A percentile compares a stretch with the other conserved stretches of the same genome.
phyloP scores from a whole-genome alignment of 371 early-diverging fungal species.

The Mortierella sp. region DNA sequence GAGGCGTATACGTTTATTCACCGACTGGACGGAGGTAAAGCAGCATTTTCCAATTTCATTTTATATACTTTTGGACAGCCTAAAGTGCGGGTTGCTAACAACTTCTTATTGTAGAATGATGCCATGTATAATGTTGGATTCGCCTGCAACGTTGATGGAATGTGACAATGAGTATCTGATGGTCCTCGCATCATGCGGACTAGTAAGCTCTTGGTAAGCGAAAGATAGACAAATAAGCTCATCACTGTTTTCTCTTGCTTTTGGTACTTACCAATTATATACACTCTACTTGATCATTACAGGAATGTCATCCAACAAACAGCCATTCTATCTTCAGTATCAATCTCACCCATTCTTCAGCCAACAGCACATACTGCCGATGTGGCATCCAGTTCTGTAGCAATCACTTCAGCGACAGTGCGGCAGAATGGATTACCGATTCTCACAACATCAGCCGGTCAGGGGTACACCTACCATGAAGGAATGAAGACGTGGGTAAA shows the following conservation, averaged over 20 bases:
- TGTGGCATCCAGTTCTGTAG: slow-evolving; percentile 57
- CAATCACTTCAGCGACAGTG: slow-evolving; percentile 72
- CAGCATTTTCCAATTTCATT: neutral
- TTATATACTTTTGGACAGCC: neutral
- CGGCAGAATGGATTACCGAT: slow-evolving; percentile 78
- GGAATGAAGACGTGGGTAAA: slow-evolving; percentile 81
- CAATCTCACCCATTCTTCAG: slow-evolving; percentile 71
- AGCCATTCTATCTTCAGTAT: slow-evolving; percentile 63
- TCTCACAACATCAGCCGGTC: slow-evolving; percentile 76
- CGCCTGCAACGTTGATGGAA: slow-evolving; percentile 71
- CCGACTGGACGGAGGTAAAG: slow-evolving; percentile 75
- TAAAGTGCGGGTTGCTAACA: neutral
- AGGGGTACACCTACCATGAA: slow-evolving; percentile 80
- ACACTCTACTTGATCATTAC: neutral
- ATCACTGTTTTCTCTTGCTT: neutral
- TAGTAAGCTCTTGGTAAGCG: slow-evolving; percentile 73
- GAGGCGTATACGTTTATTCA: slow-evolving; percentile 76
- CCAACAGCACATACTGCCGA: slow-evolving; percentile 58
- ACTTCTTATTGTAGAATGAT: slow-evolving; percentile 61
- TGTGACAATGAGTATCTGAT: slow-evolving; percentile 72
- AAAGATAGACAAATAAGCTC: neutral
- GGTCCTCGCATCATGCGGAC: slow-evolving; percentile 73
- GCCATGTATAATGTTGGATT: slow-evolving; percentile 78
- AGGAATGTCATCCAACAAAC: slow-evolving; percentile 65
- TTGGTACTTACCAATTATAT: neutral